Conservation (phyloP, 768 basidiomycete genomes). For the Tephrocybe sp. region DNA sequence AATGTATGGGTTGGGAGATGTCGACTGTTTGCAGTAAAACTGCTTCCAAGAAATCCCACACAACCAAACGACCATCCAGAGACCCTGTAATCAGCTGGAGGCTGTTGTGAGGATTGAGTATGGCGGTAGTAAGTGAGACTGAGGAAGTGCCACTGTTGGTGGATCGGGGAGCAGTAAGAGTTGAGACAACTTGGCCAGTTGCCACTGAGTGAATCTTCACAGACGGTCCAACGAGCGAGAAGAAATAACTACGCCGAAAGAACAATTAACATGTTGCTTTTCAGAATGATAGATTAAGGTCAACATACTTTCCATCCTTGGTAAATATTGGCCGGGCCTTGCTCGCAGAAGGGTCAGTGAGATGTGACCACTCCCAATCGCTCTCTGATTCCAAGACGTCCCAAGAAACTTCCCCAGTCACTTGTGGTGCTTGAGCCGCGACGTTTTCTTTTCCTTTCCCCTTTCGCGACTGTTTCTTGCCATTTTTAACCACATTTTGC, state of each 20-base stretch:
- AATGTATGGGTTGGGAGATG: conserved; percentile 65
- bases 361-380: conserved; percentile 65
- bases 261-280: conserved; percentile 1
- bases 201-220: conserved; percentile 83
- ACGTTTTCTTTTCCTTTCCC: conserved; percentile 46
- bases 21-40: conserved; percentile 72
- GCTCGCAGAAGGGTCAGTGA: conserved; percentile 67
- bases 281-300: conserved; percentile 2
- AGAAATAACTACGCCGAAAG: conserved; percentile 68
- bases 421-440: conserved; percentile 17
- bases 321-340: conserved; percentile 77
- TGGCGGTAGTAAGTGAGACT: conserved; percentile 65
- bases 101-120: conserved; percentile 80
- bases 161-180: conserved; percentile 56
- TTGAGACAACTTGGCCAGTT: conserved; percentile 79
- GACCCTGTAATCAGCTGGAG: conserved; percentile 89
- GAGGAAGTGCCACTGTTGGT: conserved; percentile 34
- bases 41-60: conserved; percentile 95
- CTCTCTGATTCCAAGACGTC: conserved; percentile 26
- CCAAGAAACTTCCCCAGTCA: conserved; percentile 14
- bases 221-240: conserved; percentile 75
- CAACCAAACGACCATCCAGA: conserved; percentile 74
- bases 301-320: conserved; percentile 74
- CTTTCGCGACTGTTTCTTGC: conserved; percentile 36
- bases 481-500: conserved; percentile 18